These are phyloP conservation scores for Elaphomyces granulatus DNA, from an alignment of 495 filamentous ascomycete species.

Conservation along the genomic window DNA sequence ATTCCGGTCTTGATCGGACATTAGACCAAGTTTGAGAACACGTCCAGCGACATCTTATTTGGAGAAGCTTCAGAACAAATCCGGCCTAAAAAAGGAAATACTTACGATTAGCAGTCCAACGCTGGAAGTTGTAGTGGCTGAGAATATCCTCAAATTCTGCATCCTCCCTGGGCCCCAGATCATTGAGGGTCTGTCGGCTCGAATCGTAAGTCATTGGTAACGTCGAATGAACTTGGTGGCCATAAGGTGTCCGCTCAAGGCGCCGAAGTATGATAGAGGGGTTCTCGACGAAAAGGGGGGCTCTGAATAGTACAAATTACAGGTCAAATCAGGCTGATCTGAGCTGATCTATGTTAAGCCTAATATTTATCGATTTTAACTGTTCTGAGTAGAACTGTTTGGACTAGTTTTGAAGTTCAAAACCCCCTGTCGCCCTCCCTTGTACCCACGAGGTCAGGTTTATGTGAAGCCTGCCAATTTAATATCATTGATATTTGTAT, in stretches of 20 bases:
- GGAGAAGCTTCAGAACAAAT: neutral
- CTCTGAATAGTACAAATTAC: too few species aligned
- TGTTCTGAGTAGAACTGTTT: too few species aligned
- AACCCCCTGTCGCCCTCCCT: too few species aligned
- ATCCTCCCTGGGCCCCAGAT: slow-evolving; percentile 1
- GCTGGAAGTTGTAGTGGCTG: slow-evolving; percentile 19
- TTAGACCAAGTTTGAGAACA: neutral
- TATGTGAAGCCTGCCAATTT: too few species aligned
- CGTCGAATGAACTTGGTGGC: neutral
- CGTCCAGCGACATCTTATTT: neutral
- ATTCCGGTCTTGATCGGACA: slow-evolving; percentile 12
- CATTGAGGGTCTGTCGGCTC: slow-evolving; percentile 1
- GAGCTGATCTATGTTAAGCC: too few species aligned
- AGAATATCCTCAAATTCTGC: slow-evolving; percentile 18
- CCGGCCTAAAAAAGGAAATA: neutral
- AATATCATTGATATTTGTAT: too few species aligned
- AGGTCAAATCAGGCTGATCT: too few species aligned
- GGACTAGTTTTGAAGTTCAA: too few species aligned
- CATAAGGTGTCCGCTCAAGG: neutral
- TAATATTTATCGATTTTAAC: too few species aligned
- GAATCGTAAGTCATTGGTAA: neutral
- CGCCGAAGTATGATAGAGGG: too few species aligned
- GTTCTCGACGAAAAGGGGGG: too few species aligned
- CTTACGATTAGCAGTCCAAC: slow-evolving; percentile 17
- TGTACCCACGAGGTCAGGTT: too few species aligned